phyloP scores from a whole-genome alignment of 176 grass and related monocot species.

The Puccinellia tenuiflora region DNA sequence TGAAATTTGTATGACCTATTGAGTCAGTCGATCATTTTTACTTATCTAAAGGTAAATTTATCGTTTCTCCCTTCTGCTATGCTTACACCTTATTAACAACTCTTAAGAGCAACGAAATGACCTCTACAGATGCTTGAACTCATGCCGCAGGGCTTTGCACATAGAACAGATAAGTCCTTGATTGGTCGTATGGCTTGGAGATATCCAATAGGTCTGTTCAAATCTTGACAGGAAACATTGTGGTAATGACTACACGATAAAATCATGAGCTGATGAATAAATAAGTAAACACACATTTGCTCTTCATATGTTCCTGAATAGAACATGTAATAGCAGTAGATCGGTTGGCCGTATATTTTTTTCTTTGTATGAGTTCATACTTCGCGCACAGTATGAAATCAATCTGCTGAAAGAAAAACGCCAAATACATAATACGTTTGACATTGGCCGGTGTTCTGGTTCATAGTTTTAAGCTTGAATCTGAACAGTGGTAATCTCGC shows the following conservation, averaged over 20 bases:
- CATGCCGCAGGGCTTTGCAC: background rate
- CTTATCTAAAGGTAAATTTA: background rate
- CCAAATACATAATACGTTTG: background rate
- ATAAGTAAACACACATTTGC: background rate
- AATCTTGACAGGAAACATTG: background rate
- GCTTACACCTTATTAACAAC: background rate
- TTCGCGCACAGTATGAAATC: background rate
- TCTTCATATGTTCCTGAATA: background rate
- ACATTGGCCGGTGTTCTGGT: background rate
- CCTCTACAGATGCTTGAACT: background rate
- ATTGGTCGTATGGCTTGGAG: background rate
- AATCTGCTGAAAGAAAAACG: background rate
- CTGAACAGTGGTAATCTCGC: background rate
- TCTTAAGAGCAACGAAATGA: background rate
- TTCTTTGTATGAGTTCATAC: background rate
- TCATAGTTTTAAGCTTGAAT: background rate
- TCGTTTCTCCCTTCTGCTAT: background rate
- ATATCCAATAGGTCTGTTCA: background rate
- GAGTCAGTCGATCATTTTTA: background rate
- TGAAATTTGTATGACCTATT: background rate
- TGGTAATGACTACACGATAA: background rate
- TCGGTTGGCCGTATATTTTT: background rate
- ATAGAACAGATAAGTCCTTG: background rate
- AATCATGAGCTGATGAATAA: constrained; percentile 2
- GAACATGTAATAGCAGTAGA: background rate